Percentiles rank a stretch among this genome's conserved stretches.
Evolutionary conservation across 202 grass and related monocot genomes (phyloP).

Genomic region (Eragrostis tef): DNA sequence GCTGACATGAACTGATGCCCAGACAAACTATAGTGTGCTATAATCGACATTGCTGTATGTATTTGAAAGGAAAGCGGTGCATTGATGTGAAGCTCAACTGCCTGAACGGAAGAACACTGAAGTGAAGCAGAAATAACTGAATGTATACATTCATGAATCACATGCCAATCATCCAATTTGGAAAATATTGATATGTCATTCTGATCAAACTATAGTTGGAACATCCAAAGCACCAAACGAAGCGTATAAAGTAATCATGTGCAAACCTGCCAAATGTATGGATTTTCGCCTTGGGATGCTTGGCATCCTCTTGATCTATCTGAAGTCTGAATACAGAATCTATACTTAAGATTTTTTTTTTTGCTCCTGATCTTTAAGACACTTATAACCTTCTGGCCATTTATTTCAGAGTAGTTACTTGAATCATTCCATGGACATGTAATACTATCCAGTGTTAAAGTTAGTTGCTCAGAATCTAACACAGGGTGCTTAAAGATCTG

Average conservation of each 20-base stretch:
- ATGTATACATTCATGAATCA: not conserved
- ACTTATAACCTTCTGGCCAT: not conserved
- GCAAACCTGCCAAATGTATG: conserved; percentile 98
- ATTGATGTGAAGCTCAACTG: not conserved
- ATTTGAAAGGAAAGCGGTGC: conserved; percentile 8
- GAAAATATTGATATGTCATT: not conserved
- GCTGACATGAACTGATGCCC: not conserved
- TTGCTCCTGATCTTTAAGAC: not conserved
- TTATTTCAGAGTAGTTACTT: not conserved
- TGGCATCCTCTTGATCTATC: conserved; percentile 70
- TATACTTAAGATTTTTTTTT: not conserved
- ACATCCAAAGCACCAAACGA: too few relatives aligned
- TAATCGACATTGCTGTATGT: not conserved
- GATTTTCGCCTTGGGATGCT: conserved; percentile 91
- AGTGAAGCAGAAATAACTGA: not conserved
- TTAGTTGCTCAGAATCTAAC: not conserved
- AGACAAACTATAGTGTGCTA: not conserved
- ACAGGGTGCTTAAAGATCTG: not conserved
- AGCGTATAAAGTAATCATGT: conserved; percentile 12
- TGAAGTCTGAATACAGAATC: not conserved
- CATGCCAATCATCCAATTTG: not conserved
- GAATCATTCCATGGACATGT: not conserved
- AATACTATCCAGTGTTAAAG: conserved; percentile 1
- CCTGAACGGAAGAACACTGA: not conserved
- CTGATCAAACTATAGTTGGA: not conserved